phyloP scores from a whole-genome alignment of 371 early-diverging fungal species.

The Actinomucor elegans region DNA sequence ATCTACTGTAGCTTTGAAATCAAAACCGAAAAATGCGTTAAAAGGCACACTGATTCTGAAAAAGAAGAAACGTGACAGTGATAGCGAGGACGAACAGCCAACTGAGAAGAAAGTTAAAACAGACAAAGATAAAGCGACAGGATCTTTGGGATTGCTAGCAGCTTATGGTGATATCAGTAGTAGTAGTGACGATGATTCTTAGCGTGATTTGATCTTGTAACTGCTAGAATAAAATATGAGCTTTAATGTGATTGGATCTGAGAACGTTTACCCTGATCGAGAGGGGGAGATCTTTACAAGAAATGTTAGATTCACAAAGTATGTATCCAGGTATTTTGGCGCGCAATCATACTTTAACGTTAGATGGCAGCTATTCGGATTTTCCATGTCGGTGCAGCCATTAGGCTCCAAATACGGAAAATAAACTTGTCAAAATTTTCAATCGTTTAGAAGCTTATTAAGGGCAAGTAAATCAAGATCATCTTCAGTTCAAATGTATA shows the following conservation, averaged over 20 bases:
- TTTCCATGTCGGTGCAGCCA: too few species aligned
- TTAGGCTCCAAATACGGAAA: too few species aligned
- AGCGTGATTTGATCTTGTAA: conserved; percentile 6
- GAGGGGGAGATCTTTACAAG: neutral
- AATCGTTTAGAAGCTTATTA: too few species aligned
- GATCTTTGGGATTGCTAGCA: conserved; percentile 21
- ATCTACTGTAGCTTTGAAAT: neutral
- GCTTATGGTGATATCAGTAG: conserved; percentile 36
- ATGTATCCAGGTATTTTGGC: too few species aligned
- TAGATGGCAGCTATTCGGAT: too few species aligned
- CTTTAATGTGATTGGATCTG: neutral
- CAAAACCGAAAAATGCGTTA: conserved; percentile 7
- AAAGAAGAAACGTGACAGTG: conserved; percentile 26
- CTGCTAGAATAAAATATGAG: neutral
- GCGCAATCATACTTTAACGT: too few species aligned
- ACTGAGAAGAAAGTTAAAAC: conserved; percentile 2
- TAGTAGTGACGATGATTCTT: conserved; percentile 18
- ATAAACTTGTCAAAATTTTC: too few species aligned
- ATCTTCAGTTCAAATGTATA: too few species aligned
- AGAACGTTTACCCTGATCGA: too few species aligned
- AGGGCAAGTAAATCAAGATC: too few species aligned
- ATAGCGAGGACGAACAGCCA: conserved; percentile 6
- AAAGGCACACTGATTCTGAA: conserved; percentile 8
- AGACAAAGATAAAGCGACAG: neutral
- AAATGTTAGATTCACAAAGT: conserved; percentile 6